Percentiles rank a stretch among this genome's conserved stretches.
These are phyloP conservation scores for Trametes punicea DNA, from an alignment of 768 basidiomycete species.

Conservation along the genomic window DNA sequence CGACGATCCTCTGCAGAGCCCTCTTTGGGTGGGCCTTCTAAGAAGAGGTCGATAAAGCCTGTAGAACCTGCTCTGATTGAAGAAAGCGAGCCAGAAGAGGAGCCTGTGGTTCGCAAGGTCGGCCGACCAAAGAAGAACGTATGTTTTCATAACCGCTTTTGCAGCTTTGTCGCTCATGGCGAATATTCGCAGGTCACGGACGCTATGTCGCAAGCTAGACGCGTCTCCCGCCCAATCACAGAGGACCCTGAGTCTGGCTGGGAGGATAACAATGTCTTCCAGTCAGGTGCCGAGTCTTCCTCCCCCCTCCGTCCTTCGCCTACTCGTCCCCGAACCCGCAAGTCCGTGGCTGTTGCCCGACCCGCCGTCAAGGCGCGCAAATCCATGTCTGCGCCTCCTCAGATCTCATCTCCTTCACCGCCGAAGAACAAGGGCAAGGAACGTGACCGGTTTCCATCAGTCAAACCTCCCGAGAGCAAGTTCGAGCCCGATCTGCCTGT, in stretches of 20 bases:
- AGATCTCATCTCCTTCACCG: conserved; percentile 24
- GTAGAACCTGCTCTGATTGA: conserved; percentile 51
- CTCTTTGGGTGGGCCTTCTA: conserved; percentile 48
- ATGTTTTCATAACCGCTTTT: conserved; percentile 14
- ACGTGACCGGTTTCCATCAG: conserved; percentile 15
- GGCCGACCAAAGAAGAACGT: conserved; percentile 60
- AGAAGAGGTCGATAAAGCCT: conserved; percentile 33
- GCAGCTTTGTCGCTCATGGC: not conserved
- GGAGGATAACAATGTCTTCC: conserved; percentile 90
- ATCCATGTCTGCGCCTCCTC: conserved; percentile 57
- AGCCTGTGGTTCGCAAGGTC: conserved; percentile 56
- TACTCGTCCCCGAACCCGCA: conserved; percentile 36
- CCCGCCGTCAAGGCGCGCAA: conserved; percentile 53
- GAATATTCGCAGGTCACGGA: conserved; percentile 39
- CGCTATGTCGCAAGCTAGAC: conserved; percentile 50
- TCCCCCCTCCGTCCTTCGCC: conserved; percentile 70
- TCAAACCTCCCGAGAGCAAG: conserved; percentile 48
- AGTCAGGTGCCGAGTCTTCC: conserved; percentile 87
- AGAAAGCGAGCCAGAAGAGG: conserved; percentile 78
- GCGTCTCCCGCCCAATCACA: conserved; percentile 39
- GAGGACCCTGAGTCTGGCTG: conserved; percentile 60
- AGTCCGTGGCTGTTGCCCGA: conserved; percentile 38
- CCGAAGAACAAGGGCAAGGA: conserved; percentile 14
- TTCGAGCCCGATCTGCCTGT: conserved; percentile 54
- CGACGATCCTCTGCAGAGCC: conserved; percentile 80